Percentiles rank a stretch among this genome's conserved stretches.
Evolutionary conservation across 306 rosid species (phyloP).

Genomic region (Vicia sativa): DNA sequence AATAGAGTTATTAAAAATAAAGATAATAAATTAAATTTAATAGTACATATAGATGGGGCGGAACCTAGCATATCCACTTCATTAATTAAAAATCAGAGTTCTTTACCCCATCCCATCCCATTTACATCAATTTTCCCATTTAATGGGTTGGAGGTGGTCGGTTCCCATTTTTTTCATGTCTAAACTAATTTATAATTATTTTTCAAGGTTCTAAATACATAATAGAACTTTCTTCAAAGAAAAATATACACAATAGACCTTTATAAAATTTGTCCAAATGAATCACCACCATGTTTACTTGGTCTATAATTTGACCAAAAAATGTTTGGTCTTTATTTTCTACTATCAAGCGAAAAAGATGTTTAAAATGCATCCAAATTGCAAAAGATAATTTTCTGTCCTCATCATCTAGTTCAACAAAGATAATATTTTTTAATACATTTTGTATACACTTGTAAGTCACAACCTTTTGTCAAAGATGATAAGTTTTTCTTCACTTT

Average conservation of each 20-base stretch:
- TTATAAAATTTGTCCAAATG: not conserved
- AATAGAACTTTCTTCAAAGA: not conserved
- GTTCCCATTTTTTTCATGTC: no score
- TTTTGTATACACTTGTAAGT: not conserved
- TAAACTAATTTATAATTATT: not conserved
- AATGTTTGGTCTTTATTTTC: no score
- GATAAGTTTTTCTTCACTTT: not conserved
- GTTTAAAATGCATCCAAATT: no score
- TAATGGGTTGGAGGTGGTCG: no score
- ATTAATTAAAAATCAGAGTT: no score
- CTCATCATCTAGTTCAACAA: not conserved
- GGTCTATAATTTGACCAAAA: constrained; percentile 11
- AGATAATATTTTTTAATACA: not conserved
- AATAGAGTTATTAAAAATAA: no score
- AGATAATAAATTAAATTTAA: no score
- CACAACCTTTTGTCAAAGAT: constrained; percentile 7
- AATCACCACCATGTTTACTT: not conserved
- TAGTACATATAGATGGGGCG: no score
- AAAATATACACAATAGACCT: not conserved
- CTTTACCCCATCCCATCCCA: no score
- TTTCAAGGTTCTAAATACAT: not conserved
- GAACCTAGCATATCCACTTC: no score
- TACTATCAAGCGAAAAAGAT: no score
- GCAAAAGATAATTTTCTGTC: not conserved
- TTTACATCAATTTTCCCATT: no score